phyloP scores from a whole-genome alignment of 2,329 filamentous ascomycete species.

The Dothistroma septosporum region DNA sequence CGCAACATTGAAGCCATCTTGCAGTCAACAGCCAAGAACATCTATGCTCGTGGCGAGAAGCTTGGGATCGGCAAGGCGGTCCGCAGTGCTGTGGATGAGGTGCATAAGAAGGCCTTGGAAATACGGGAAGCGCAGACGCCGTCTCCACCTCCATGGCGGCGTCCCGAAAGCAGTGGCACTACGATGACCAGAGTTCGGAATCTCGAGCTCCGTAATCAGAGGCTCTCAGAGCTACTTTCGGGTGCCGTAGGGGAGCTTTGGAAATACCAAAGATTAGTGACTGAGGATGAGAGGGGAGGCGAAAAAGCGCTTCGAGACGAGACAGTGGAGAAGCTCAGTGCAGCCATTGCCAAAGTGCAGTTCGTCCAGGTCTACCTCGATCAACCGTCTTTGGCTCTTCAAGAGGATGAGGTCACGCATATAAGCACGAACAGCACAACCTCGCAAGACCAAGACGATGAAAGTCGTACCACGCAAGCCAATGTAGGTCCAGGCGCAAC shows the following conservation, averaged over 20 bases:
- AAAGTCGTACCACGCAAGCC: background rate
- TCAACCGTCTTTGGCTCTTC: slow-evolving; percentile 44
- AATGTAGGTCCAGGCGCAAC: background rate
- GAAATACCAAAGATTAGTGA: slow-evolving; percentile 50
- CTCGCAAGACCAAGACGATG: background rate
- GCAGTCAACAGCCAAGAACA: slow-evolving; percentile 70
- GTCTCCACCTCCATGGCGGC: slow-evolving; percentile 30
- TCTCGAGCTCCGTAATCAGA: slow-evolving; percentile 62
- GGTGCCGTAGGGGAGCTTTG: slow-evolving; percentile 62
- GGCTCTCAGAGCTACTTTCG: slow-evolving; percentile 64
- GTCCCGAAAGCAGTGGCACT: slow-evolving; percentile 45
- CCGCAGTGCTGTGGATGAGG: slow-evolving; percentile 75
- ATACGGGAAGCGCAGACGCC: slow-evolving; percentile 49
- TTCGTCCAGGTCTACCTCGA: slow-evolving; percentile 50
- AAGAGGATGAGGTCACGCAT: slow-evolving; percentile 34
- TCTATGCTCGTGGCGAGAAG: slow-evolving; percentile 68
- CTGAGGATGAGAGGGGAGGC: slow-evolving; percentile 36
- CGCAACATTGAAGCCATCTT: slow-evolving; percentile 66
- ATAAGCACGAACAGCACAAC: background rate
- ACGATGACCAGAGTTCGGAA: slow-evolving; percentile 38
- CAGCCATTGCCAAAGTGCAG: slow-evolving; percentile 49
- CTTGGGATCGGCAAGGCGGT: slow-evolving; percentile 77
- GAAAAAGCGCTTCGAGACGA: slow-evolving; percentile 25
- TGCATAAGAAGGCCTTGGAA: slow-evolving; percentile 68
- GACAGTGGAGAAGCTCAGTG: slow-evolving; percentile 41